Evolutionary conservation across 2,329 filamentous ascomycete species (phyloP).

Genomic region (Oidium heveae): DNA sequence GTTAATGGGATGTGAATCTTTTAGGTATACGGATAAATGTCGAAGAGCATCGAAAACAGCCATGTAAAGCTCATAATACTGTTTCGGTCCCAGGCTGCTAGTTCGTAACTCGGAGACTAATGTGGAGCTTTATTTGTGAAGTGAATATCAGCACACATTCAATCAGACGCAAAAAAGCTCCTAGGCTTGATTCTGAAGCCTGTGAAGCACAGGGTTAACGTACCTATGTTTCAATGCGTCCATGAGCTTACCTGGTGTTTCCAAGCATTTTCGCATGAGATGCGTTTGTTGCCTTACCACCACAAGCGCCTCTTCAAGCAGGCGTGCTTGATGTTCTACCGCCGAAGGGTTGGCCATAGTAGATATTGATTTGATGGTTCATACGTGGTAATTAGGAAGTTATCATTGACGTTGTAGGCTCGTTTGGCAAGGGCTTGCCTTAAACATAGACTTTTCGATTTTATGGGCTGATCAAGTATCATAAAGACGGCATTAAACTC

Average conservation of each 20-base stretch:
- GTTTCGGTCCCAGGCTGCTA: conserved; percentile 90
- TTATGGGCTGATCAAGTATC: too few relatives aligned
- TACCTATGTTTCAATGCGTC: conserved; percentile 99
- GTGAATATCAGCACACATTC: conserved; percentile 11
- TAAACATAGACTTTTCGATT: too few relatives aligned
- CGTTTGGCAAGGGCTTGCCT: too few relatives aligned
- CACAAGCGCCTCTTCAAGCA: conserved; percentile 89
- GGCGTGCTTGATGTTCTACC: conserved; percentile 61
- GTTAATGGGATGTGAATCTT: conserved; percentile 92
- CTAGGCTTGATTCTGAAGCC: neutral
- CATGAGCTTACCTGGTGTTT: conserved; percentile 96
- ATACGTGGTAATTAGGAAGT: conserved; percentile 3
- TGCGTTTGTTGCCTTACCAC: conserved; percentile 93
- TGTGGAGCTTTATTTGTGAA: conserved; percentile 43
- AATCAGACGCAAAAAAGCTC: neutral
- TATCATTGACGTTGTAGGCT: neutral
- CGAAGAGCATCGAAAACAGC: conserved; percentile 92
- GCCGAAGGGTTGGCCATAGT: conserved; percentile 30
- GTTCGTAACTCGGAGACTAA: conserved; percentile 96
- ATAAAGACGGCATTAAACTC: too few relatives aligned
- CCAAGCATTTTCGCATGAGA: conserved; percentile 92
- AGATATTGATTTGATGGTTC: conserved; percentile 5
- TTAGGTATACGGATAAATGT: conserved; percentile 85
- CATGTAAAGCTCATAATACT: conserved; percentile 99
- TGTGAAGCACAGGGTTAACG: conserved; percentile 14